Evolutionary conservation across 805 yeast species (phyloP).

Genomic region (Blastobotrys attinorum): DNA sequence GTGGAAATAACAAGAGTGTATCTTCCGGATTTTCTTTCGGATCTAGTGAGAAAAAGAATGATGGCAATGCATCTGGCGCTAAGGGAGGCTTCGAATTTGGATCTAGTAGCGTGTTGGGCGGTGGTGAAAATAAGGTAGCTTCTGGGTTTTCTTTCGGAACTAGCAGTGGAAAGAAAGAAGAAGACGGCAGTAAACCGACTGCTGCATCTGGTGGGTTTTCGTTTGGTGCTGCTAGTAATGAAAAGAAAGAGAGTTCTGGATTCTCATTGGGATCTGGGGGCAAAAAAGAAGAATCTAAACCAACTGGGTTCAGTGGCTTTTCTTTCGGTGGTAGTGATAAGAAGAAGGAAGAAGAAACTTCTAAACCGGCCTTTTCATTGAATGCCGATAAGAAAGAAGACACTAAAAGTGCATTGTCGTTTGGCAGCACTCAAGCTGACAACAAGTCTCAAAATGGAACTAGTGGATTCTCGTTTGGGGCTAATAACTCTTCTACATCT

Average conservation of each 20-base stretch:
- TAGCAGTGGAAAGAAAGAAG: neutral
- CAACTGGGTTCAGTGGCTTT: constrained; percentile 6
- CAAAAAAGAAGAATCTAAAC: neutral
- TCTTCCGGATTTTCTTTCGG: constrained; percentile 3
- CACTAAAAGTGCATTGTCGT: constrained; percentile 8
- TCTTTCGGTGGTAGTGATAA: constrained; percentile 4
- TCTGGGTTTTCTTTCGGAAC: constrained; percentile 5
- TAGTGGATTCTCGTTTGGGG: constrained; percentile 12
- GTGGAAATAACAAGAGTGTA: neutral
- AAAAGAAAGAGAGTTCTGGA: neutral
- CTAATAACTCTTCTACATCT: neutral
- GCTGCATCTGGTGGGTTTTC: constrained; percentile 1
- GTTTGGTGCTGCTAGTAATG: constrained; percentile 1
- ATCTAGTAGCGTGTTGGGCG: too few relatives aligned
- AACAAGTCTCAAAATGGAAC: constrained; percentile 4
- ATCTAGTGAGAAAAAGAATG: neutral
- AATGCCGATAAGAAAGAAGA: neutral
- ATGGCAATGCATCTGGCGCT: neutral
- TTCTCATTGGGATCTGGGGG: neutral
- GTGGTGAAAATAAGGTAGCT: neutral
- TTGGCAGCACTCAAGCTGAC: constrained; percentile 8
- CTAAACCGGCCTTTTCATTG: constrained; percentile 1
- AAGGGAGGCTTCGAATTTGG: too few relatives aligned
- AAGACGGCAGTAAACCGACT: neutral
- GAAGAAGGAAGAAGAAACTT: neutral